These are phyloP conservation scores for Fusarium sterilihyphosum DNA, from an alignment of 2,329 filamentous ascomycete genomes.

Conservation along the genomic window DNA sequence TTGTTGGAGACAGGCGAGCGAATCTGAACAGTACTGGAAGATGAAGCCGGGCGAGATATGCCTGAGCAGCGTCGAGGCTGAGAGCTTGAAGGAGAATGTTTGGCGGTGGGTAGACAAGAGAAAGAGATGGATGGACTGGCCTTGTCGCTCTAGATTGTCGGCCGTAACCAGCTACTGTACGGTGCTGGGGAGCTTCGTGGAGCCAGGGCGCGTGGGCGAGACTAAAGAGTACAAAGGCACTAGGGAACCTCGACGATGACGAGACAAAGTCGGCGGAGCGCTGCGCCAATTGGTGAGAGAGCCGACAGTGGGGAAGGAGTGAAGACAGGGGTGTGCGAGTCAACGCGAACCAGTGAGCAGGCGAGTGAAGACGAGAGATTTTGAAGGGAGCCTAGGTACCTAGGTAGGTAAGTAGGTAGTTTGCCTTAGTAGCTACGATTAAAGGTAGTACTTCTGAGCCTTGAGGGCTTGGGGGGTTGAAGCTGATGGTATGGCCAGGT, in stretches of 20 bases:
- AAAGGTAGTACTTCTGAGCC: not conserved
- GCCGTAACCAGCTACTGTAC: constrained; percentile 32
- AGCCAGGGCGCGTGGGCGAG: constrained; percentile 41
- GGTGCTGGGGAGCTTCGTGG: constrained; percentile 37
- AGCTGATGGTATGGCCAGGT: constrained; percentile 27
- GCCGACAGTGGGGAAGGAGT: constrained; percentile 35
- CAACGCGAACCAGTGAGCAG: constrained; percentile 29
- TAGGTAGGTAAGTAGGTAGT: no score
- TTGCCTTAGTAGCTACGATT: not conserved
- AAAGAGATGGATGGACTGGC: constrained; percentile 37
- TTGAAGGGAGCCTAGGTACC: constrained; percentile 22
- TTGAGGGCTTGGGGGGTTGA: constrained; percentile 23
- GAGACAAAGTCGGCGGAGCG: constrained; percentile 40
- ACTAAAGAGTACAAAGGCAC: constrained; percentile 40
- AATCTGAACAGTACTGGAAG: constrained; percentile 6
- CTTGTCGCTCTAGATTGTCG: constrained; percentile 36
- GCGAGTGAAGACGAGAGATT: constrained; percentile 31
- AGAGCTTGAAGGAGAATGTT: constrained; percentile 38
- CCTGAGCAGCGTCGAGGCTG: constrained; percentile 30
- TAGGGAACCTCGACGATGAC: constrained; percentile 43
- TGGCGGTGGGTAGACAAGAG: constrained; percentile 38
- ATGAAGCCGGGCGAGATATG: constrained; percentile 27
- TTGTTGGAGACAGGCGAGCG: constrained; percentile 2
- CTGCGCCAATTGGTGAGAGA: constrained; percentile 42
- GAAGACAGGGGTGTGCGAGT: constrained; percentile 38